Conservation (phyloP, 768 basidiomycete species). For the Dioszegia crocea region DNA sequence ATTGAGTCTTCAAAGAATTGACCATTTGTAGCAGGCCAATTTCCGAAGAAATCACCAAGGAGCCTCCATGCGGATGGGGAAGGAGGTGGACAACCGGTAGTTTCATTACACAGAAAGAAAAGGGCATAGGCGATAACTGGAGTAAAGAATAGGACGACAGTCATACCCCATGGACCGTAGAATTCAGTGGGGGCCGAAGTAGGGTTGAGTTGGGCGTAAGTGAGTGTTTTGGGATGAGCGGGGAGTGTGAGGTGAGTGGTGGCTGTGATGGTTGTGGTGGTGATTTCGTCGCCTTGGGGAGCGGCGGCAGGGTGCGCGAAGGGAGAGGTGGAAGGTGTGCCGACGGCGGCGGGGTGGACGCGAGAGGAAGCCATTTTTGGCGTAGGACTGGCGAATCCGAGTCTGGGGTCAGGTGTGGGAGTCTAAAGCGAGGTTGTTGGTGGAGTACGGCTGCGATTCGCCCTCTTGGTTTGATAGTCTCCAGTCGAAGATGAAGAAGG, state of each 20-base stretch:
- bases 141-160: constrained; percentile 31
- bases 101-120: constrained; percentile 45
- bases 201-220: constrained; percentile 47
- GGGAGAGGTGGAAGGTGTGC: not conserved
- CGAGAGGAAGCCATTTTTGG: not conserved
- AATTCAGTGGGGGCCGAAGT: constrained; percentile 39
- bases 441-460: too few species aligned
- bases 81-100: constrained; percentile 44
- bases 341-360: not conserved
- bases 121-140: constrained; percentile 43
- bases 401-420: too few species aligned
- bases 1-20: constrained; percentile 67
- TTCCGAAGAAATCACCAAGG: constrained; percentile 17
- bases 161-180: constrained; percentile 43
- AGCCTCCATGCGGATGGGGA: constrained; percentile 22
- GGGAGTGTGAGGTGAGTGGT: constrained; percentile 42
- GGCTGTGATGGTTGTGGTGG: constrained; percentile 42
- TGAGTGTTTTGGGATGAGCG: constrained; percentile 36
- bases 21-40: constrained; percentile 49
- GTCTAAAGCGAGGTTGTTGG: too few species aligned
- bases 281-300: not conserved
- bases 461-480: too few species aligned
- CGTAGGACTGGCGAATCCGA: too few species aligned
- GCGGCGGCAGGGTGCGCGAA: not conserved
- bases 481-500: too few species aligned